Evolutionary conservation across 805 yeast genomes (phyloP), one percentile per base, ranked within the genome.

Genomic region (Wickerhamiella hasegawae): DNA sequence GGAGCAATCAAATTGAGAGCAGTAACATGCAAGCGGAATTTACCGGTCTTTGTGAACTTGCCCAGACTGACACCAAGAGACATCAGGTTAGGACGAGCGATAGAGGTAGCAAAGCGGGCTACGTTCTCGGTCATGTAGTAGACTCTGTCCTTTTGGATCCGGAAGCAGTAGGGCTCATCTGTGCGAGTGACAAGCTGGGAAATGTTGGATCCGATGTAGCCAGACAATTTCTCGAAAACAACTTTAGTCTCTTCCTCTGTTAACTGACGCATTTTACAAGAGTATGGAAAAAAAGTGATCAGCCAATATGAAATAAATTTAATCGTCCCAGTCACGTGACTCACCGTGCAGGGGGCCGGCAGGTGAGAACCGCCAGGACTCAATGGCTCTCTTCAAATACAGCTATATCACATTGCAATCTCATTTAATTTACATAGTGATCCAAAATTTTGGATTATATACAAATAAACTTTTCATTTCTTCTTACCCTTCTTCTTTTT

Each of bases 191-290:
- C 82, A 39, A 90, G 62, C 42, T 74, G 74, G 4, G 94, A 73
- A 39, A 90, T 87, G 58, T 87, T 90, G 56, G 95, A 69, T n/a
- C 98, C 98, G 45, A 90, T 81, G 52, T 90, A 90, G 57, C 79
- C 87, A 41, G 97, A 96, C 38, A 90, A 69, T 60, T 90, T 90
- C 54, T 90, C 97, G 56, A 90, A 87, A 28, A 90, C 94, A 14
- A 78, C 87, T 56, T 80, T 83, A 29, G 98, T 87, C 56, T 90
- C 98, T 57, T 84, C 95, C 55, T 87, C 98, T 45, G 97, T 87
- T 45, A 87, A 68, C 34, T 84, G 82, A 67, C 98, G 78, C 98
- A 87, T 87, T 8, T 17, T 14, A 11, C 12, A 28, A 6, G 12
- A 17, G 19, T 4, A 9, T 5, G 31, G 16, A 28, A 14, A 28